Base-by-base conservation (phyloP, 768 basidiomycete genomes). In the Phaeotremella fagi region DNA sequence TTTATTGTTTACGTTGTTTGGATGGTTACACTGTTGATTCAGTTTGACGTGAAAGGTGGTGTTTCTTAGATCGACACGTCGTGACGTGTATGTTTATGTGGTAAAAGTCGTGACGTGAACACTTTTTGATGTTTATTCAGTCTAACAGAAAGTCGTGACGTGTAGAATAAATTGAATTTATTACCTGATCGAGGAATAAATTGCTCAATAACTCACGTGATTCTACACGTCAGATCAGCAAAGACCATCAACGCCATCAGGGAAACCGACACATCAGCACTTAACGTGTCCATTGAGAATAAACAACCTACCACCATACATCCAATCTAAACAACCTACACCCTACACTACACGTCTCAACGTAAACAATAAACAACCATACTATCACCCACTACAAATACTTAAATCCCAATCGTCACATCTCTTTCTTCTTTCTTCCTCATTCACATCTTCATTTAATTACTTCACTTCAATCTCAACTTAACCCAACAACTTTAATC, bases 401-500 rank as follows among this genome's bases (percentile, higher is more conserved):
- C 52, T 27, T 27, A 27, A 24, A 31, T 44, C 41, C 15, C 28
- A 25, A 49, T 28, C 42, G 3, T 20, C 15, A 14, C 26, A 18
- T 44, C 31, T 33, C 23, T 50, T 45, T 31, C 41, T 45, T 37
- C 18, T 31, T 50, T 23, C 45, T 33, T 27, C 29, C n/a, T n/a
- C n/a, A n/a, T n/a, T n/a, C n/a, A n/a, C n/a, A n/a, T n/a, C n/a
- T n/a, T n/a, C n/a, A n/a, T n/a, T n/a, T n/a, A 52, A 7, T 44
- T 50, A 35, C 31, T 33, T 26, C 45, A 23, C 27, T 14, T 53
- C 37, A 29, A 55, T 44, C 61, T 45, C 41, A 27, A 45, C 61
- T 43, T 26, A 35, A 48, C 38, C 29, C 52, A 48, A 48, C 48
- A 59, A 57, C 49, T 48, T 48, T 44, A 59, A 59, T 57, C 58